Evolutionary conservation across 1,284 basidiomycete genomes (phyloP).

Genomic region (Cystobasidium slooffiae): DNA sequence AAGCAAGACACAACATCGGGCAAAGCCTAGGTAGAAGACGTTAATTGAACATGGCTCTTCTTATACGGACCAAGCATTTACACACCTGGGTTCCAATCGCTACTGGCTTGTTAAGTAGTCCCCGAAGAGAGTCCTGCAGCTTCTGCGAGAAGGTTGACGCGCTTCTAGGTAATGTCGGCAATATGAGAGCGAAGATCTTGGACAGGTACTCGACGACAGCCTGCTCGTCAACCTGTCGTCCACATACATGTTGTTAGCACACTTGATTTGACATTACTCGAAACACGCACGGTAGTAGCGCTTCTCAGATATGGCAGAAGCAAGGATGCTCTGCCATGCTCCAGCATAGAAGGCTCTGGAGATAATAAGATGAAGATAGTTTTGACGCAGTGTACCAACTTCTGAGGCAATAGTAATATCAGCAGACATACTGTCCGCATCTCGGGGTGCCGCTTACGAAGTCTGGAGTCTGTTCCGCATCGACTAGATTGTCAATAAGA

Average conservation of each 20-base stretch:
- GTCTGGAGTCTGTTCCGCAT: constrained; percentile 63
- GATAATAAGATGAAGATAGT: constrained; percentile 80
- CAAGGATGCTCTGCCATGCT: constrained; percentile 75
- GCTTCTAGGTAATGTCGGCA: constrained; percentile 86
- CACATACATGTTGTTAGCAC: neutral
- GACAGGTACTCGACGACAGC: constrained; percentile 79
- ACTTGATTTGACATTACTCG: neutral
- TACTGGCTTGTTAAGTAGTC: constrained; percentile 81
- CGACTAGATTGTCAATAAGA: constrained; percentile 83
- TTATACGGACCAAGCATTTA: neutral
- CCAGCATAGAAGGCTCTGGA: constrained; percentile 79
- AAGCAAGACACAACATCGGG: constrained; percentile 91
- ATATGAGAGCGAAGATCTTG: constrained; percentile 80
- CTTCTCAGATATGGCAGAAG: constrained; percentile 85
- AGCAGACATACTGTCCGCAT: constrained; percentile 21
- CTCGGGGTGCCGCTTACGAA: constrained; percentile 1
- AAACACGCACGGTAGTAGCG: constrained; percentile 66
- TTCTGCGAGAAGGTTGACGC: constrained; percentile 77
- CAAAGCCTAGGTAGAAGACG: constrained; percentile 64
- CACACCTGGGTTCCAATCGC: constrained; percentile 63
- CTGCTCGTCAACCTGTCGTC: constrained; percentile 74
- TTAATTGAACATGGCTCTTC: neutral
- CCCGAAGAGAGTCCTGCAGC: constrained; percentile 76
- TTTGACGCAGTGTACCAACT: constrained; percentile 76
- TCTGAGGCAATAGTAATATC: constrained; percentile 60